These are phyloP conservation scores for Neobulgaria alba DNA, from an alignment of 2,329 filamentous ascomycete genomes.

Conservation along the genomic window DNA sequence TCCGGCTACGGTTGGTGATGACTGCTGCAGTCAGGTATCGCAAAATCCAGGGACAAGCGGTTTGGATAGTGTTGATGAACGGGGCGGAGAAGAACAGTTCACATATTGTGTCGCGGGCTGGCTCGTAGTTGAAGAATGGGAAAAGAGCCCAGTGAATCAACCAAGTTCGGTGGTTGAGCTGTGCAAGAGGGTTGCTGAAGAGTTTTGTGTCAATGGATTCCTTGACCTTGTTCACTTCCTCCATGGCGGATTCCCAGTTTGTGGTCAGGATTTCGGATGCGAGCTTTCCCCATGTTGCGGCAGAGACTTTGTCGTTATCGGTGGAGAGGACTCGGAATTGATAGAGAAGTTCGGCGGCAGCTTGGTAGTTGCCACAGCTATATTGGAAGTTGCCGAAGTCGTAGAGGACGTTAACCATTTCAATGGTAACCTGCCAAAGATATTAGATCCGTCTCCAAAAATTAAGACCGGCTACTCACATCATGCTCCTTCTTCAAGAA, in stretches of 20 bases:
- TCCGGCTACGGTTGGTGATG: slow-evolving; percentile 80
- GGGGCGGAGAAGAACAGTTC: slow-evolving; percentile 95
- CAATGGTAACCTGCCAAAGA: slow-evolving; percentile 60
- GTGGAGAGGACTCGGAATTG: slow-evolving; percentile 97
- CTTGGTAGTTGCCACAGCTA: slow-evolving; percentile 88
- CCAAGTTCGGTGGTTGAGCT: slow-evolving; percentile 95
- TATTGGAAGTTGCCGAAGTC: slow-evolving; percentile 97
- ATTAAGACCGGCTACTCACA: slow-evolving; percentile 40
- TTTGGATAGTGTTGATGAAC: slow-evolving; percentile 99
- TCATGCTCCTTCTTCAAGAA: slow-evolving; percentile 95
- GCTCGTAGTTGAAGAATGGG: slow-evolving; percentile 97
- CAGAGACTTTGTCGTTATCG: slow-evolving; percentile 94
- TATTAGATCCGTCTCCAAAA: slow-evolving; percentile 4
- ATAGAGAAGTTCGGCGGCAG: slow-evolving; percentile 87
- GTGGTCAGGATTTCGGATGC: slow-evolving; percentile 91
- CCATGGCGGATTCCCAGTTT: slow-evolving; percentile 90
- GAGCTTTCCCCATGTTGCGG: slow-evolving; percentile 95
- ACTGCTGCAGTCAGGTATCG: slow-evolving; percentile 90
- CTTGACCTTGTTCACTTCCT: slow-evolving; percentile 83
- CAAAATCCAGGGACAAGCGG: slow-evolving; percentile 90
- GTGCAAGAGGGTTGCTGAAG: slow-evolving; percentile 91
- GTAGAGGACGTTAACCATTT: slow-evolving; percentile 94
- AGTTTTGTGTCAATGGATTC: slow-evolving; percentile 89
- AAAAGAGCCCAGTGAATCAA: slow-evolving; percentile 97
- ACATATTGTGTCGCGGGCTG: slow-evolving; percentile 79